Evolutionary conservation across 176 grass and related monocot genomes (phyloP).

Genomic region (Leersia perrieri): DNA sequence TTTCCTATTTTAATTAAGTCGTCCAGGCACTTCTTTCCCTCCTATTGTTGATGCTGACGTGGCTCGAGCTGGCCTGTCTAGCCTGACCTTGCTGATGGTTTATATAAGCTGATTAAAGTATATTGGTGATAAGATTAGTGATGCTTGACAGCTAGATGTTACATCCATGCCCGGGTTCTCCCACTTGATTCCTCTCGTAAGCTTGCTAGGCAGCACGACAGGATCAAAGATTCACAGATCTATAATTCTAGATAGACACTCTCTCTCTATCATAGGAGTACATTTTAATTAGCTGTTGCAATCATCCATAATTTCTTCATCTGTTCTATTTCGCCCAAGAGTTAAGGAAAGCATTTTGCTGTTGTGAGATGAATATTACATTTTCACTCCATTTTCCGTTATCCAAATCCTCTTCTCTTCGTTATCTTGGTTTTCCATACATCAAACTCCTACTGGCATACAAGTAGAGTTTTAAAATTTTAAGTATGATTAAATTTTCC

Average conservation of each 20-base stretch:
- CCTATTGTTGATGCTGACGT: conserved; percentile 34
- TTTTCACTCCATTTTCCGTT: background rate
- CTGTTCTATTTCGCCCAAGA: background rate
- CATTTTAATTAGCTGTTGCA: background rate
- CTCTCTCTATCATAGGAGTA: background rate
- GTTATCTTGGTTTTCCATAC: background rate
- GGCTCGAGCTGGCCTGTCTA: conserved; percentile 20
- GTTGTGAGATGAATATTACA: background rate
- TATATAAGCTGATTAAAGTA: conserved; percentile 20
- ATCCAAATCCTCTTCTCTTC: background rate
- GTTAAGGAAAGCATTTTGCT: background rate
- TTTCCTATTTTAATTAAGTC: background rate
- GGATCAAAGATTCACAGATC: conserved; percentile 20
- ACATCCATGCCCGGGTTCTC: conserved; percentile 19
- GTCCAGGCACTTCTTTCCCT: background rate
- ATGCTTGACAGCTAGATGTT: conserved; percentile 25
- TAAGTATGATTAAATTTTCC: background rate
- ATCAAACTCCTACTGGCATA: background rate
- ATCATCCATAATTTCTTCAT: background rate
- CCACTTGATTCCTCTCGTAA: background rate
- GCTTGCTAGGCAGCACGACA: background rate
- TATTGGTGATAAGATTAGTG: conserved; percentile 22
- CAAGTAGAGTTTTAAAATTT: background rate
- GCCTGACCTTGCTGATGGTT: background rate
- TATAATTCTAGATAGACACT: background rate